Evolutionary conservation across 1,284 basidiomycete genomes (phyloP), one percentile per base, ranked within the genome.

Genomic region (Rhodotorula sp.): DNA sequence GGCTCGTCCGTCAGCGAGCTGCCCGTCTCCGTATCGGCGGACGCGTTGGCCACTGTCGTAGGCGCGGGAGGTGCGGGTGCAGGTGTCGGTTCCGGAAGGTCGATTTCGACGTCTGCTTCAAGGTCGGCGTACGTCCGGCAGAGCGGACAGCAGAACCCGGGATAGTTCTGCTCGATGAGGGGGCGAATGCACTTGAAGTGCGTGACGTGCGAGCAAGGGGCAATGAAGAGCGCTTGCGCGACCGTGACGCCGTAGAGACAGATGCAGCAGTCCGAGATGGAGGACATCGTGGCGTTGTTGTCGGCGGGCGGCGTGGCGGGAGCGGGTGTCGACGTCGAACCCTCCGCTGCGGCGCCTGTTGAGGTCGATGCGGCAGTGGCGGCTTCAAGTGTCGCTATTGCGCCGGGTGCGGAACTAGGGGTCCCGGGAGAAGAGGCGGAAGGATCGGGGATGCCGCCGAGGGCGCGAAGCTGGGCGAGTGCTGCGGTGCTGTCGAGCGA

Each of bases 131-230:
- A 91, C 96, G 79, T 80, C 19, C 81, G 76, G 81, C 95, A 99
- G 13, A 99, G 86, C 0, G 95, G 96, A 77, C 95, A 99, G 11
- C 89, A 91, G 82, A 99, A 99, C 5, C 92, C 91, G 0, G 95
- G 92, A 77, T 95, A 88, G 81, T 98, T 94, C 48, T 86, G 81
- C 76, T 90, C 86, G 54, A 99, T 85, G 24, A 98, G 84, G 0
- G 94, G 94, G 0, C 93, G 87, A 74, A 99, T 95, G 81, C 96
- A 99, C 81, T 98, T 98, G 86, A 91, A 98, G 82, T 97, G 95
- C 47, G 76, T 77, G 0, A 94, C 89, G 81, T 98, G 95, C 10
- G 92, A 95, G 77, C 78, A 81, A 0, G 79, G 79, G 44, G 94
- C 94, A 79, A 99, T 95, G 83, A 99, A 99, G 34, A 99, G 86